Evolutionary conservation across 208 protist species (phyloP).

Genomic region (Leishmania braziliensis): DNA sequence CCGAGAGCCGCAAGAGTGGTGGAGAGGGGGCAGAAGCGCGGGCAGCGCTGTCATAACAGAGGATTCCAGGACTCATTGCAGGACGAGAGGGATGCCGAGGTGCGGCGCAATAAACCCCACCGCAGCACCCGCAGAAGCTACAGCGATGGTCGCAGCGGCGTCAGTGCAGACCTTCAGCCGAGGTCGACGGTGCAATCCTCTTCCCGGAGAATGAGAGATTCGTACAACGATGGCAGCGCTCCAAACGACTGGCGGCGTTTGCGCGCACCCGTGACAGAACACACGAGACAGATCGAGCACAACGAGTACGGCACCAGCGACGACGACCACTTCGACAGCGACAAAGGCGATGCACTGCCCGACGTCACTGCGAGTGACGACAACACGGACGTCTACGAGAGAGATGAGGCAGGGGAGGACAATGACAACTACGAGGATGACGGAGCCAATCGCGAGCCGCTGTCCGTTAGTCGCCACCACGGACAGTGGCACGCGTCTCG

Average conservation of each 20-base stretch:
- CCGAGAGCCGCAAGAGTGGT: background rate
- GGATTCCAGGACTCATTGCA: background rate
- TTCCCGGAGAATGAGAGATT: background rate
- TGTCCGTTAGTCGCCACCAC: background rate
- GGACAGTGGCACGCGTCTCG: background rate
- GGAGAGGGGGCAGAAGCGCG: background rate
- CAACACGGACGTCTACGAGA: background rate
- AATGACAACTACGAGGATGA: background rate
- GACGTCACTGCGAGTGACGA: background rate
- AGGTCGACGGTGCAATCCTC: background rate
- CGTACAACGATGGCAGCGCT: too few relatives aligned
- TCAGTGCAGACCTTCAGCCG: background rate
- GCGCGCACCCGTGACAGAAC: background rate
- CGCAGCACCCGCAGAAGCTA: background rate
- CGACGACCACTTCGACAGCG: background rate
- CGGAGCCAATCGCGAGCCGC: background rate
- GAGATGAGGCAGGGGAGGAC: background rate
- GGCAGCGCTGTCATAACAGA: background rate
- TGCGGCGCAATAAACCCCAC: background rate
- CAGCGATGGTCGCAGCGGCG: background rate
- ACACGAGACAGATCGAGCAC: background rate
- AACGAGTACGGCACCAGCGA: background rate
- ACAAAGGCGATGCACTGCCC: background rate
- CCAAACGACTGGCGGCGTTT: background rate
- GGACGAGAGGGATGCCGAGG: background rate